Conservation (phyloP, 1,284 basidiomycete genomes). For the Phaffia rhodozyma region DNA sequence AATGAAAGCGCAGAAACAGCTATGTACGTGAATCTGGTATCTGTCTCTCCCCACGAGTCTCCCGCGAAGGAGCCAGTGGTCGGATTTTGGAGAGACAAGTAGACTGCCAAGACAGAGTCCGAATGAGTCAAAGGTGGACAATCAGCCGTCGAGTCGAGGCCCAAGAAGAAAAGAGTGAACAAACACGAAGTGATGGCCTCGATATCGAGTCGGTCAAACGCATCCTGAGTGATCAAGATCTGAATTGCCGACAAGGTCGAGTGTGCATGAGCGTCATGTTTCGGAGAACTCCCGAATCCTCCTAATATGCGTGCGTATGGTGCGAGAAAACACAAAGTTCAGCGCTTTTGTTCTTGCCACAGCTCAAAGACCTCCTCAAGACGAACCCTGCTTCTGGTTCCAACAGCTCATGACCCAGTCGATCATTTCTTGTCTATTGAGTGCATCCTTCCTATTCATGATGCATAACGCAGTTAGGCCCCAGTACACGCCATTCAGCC, state of each 20-base stretch:
- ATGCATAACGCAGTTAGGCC: constrained; percentile 75
- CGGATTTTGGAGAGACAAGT: constrained; percentile 67
- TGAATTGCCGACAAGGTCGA: constrained; percentile 85
- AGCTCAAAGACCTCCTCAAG: background rate
- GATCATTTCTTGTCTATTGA: constrained; percentile 72
- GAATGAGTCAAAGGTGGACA: background rate
- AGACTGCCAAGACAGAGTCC: constrained; percentile 43
- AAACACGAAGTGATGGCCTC: constrained; percentile 62
- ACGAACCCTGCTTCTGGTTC: constrained; percentile 71
- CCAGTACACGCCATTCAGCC: constrained; percentile 96
- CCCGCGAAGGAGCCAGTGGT: constrained; percentile 79
- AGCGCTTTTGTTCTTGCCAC: background rate
- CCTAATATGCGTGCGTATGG: constrained; percentile 41
- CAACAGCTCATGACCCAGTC: constrained; percentile 87
- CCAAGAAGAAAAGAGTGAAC: constrained; percentile 26
- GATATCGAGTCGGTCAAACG: constrained; percentile 54
- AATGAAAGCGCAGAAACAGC: constrained; percentile 71
- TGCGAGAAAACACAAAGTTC: background rate
- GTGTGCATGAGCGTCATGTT: constrained; percentile 82
- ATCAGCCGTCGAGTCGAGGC: background rate
- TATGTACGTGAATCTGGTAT: constrained; percentile 85
- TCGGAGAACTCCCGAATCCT: constrained; percentile 80
- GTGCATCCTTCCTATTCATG: constrained; percentile 62
- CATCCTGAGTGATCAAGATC: constrained; percentile 74
- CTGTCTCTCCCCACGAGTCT: constrained; percentile 77